These are phyloP conservation scores for Radiomyces spectabilis DNA, from an alignment of 192 early-diverging fungal species.

Conservation along the genomic window DNA sequence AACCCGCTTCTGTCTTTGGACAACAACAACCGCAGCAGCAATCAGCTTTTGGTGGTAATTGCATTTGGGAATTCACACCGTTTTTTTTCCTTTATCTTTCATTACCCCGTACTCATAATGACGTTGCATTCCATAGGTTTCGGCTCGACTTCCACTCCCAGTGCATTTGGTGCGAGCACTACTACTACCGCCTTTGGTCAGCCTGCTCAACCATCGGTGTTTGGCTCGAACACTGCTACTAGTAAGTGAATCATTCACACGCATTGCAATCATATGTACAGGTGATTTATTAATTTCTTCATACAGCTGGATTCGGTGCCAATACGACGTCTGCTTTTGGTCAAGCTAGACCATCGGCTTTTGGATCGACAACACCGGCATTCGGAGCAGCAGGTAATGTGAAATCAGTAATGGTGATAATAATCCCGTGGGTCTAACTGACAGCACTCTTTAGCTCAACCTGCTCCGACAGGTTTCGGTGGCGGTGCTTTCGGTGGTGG, in stretches of 20 bases:
- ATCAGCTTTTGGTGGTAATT: constrained; percentile 13
- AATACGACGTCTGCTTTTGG: constrained; percentile 6
- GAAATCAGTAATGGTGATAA: background rate
- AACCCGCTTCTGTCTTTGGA: constrained; percentile 10
- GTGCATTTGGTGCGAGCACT: constrained; percentile 13
- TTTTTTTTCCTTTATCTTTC: background rate
- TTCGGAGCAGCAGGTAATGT: constrained; percentile 1
- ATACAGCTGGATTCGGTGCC: too few species aligned
- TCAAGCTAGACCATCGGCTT: background rate
- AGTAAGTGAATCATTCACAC: constrained; percentile 17
- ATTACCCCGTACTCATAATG: background rate
- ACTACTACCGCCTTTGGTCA: constrained; percentile 22
- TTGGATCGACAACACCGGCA: background rate
- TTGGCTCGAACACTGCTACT: constrained; percentile 15
- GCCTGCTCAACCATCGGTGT: constrained; percentile 24
- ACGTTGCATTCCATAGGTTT: background rate
- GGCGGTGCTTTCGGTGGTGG: constrained; percentile 26
- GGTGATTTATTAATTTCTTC: too few species aligned
- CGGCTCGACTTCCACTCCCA: constrained; percentile 7
- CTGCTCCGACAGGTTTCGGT: constrained; percentile 33
- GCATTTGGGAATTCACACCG: background rate
- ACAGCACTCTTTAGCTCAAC: constrained; percentile 13
- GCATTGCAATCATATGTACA: too few species aligned
- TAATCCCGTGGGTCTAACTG: background rate
- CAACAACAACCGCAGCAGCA: constrained; percentile 18